Conservation (phyloP, 352 stramenopile species). For the Plasmopara viticola region DNA sequence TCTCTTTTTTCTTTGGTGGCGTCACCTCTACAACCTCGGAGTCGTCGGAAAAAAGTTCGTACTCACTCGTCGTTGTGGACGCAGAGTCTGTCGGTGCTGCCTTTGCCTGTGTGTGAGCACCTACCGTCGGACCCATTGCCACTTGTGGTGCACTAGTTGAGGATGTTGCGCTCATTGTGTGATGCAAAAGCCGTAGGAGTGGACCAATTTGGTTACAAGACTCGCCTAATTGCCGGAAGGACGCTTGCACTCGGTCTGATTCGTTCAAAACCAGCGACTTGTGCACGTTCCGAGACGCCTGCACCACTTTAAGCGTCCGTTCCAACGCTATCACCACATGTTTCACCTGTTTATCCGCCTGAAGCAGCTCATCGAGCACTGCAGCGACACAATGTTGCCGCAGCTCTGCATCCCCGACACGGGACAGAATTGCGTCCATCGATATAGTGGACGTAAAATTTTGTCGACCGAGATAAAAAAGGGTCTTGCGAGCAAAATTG, state of each 20-base stretch:
- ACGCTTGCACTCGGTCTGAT: conserved; percentile 10
- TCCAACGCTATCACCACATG: conserved; percentile 11
- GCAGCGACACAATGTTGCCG: conserved; percentile 14
- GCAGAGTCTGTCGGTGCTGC: conserved; percentile 2
- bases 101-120: background rate
- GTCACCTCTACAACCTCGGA: conserved; percentile 10
- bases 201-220: conserved; percentile 19
- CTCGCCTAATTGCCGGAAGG: conserved; percentile 14
- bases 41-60: conserved; percentile 6
- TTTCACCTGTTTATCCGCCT: conserved; percentile 6
- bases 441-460: background rate
- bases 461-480: background rate
- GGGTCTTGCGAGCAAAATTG: background rate
- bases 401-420: conserved; percentile 16
- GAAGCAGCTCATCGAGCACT: conserved; percentile 11
- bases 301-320: conserved; percentile 11
- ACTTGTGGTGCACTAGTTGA: background rate
- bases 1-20: conserved; percentile 6
- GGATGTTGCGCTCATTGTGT: conserved; percentile 5
- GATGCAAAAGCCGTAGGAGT: conserved; percentile 14
- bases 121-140: background rate
- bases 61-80: conserved; percentile 11
- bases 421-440: conserved; percentile 18
- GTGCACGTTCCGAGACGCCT: conserved; percentile 18
- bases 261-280: conserved; percentile 15